Conservation (phyloP, 2,329 filamentous ascomycete species). For the Ceratocystis papillata region DNA sequence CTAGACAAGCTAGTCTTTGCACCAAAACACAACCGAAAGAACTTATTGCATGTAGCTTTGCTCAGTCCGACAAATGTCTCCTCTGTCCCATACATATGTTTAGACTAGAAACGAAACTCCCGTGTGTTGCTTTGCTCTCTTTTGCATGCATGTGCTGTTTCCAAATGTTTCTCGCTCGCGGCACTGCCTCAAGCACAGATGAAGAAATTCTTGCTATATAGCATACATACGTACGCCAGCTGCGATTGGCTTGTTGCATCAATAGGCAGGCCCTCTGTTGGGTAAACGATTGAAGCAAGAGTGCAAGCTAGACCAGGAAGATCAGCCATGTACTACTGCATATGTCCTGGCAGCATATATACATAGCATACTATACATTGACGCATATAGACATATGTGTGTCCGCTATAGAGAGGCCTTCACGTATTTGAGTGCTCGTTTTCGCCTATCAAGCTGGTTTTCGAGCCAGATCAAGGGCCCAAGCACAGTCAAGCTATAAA, state of each 20-base stretch:
- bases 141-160: neutral
- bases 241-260: neutral
- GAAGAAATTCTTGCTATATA: neutral
- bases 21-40: too few species aligned
- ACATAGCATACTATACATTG: neutral
- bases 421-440: neutral
- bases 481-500: neutral
- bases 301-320: neutral
- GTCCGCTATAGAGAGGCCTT: neutral
- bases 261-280: neutral
- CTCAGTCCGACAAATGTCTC: too few species aligned
- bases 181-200: conserved; percentile 7
- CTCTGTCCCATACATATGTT: neutral
- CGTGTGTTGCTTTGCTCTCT: neutral
- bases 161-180: neutral
- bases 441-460: neutral
- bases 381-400: conserved; percentile 1
- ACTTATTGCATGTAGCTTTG: too few species aligned
- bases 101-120: neutral
- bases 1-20: too few species aligned
- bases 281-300: neutral
- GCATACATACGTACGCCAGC: neutral
- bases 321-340: neutral
- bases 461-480: neutral
- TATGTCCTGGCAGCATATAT: neutral